These are phyloP conservation scores for Diversispora epigaea DNA, from an alignment of 192 early-diverging fungal species.

Conservation along the genomic window DNA sequence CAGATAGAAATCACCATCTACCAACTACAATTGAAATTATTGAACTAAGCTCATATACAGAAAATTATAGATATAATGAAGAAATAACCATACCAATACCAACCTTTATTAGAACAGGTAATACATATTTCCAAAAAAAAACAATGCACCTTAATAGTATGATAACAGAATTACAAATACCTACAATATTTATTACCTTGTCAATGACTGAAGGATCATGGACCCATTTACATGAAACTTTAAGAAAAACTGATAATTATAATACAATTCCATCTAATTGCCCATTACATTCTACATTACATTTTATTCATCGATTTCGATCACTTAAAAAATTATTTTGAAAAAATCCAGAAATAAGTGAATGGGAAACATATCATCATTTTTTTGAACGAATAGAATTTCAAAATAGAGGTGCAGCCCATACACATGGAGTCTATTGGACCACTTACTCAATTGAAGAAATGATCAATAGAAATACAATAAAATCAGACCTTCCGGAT, in stretches of 20 bases:
- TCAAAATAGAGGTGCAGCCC: slow-evolving; percentile 6
- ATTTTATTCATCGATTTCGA: slow-evolving; percentile 12
- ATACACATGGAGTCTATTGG: background rate
- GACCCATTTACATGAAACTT: background rate
- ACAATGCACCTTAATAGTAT: background rate
- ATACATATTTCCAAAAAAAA: slow-evolving; percentile 13
- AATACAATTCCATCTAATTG: background rate
- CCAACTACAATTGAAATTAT: background rate
- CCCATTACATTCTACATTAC: background rate
- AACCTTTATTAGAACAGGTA: background rate
- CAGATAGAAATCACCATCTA: background rate
- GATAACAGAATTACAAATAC: background rate
- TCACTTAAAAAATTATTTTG: slow-evolving; percentile 1
- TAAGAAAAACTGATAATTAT: no score
- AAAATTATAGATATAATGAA: background rate
- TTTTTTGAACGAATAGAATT: slow-evolving; percentile 24
- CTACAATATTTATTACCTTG: background rate
- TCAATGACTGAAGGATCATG: slow-evolving; percentile 1
- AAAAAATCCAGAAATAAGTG: background rate
- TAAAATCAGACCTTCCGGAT: background rate
- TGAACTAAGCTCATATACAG: background rate
- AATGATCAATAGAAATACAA: slow-evolving; percentile 10
- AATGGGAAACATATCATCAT: background rate
- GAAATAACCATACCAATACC: background rate
- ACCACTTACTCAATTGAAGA: background rate